Evolutionary conservation across 2,329 filamentous ascomycete species (phyloP), one percentile per base, ranked within the genome.

Genomic region (Colletotrichum navitas): DNA sequence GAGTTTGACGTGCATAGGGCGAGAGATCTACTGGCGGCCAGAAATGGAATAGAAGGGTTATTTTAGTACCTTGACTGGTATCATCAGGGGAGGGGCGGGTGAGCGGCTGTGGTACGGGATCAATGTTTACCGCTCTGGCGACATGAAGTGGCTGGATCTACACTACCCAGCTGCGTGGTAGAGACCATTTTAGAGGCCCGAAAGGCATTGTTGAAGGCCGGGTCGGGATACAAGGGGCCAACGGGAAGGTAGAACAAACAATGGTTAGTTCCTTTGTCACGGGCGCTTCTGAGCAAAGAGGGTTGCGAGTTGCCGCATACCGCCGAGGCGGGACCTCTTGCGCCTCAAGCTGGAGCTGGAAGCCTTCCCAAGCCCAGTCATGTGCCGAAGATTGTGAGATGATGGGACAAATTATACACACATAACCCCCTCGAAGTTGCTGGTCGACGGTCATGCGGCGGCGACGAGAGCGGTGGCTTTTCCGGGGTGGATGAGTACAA

Each of bases 1-100:
- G n/a, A 62, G 52, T 61, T 62, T 72, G 66, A 72, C 70, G 66
- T 71, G 70, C 66, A 71, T 71, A 67, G 36, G 45, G 70, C 61
- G 49, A 71, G 66, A 55, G 66, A 64, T 66, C 70, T 66, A 41
- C 62, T n/a, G 70, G 49, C 34, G 66, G 66, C 66, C 55, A 69
- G 55, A 58, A 72, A 55, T 56, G 66, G 70, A 61, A 69, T 64
- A 21, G 61, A 54, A 62, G 45, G 61, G 39, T 54, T 66, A 54
- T 55, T 43, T 10, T 26, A 59, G 65, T 63, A 55, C 24, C 14
- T 18, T 47, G 12, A 47, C 34, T 36, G 47, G 59, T 43, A n/a
- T 39, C 26, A n/a, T 43, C 36, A 32, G 55, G 64, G 45, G 10
- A 10, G 60, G 34, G 34, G 39, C 34, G 11, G 60, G 55, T n/a